Base-by-base conservation (phyloP, 768 basidiomycete genomes). In the Ramaria sp. region DNA sequence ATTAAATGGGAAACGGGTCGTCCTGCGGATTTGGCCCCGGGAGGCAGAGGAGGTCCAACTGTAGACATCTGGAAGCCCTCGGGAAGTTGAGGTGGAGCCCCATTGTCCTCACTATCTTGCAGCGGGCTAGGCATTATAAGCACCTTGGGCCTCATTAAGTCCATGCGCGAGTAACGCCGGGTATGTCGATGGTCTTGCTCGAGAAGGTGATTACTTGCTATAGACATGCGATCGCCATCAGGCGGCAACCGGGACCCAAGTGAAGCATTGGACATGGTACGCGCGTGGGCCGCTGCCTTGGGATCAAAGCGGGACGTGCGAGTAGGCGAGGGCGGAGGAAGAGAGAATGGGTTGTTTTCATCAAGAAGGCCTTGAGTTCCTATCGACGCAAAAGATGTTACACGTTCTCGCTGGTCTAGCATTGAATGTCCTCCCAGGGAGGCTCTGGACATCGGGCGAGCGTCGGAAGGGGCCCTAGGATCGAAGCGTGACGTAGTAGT, bases 121-220 rank as follows among this genome's bases (percentile, higher is more conserved):
- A 95, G 72, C 1, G 91, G 89, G 59, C 86, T 87, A 10, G 93
- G 93, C 93, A 96, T 95, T 60, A 96, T 82, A 46, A 96, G 82
- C n/a, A 92, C 78, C 68, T 92, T 92, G 1, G 93, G 93, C 20
- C 92, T 78, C 62, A 95, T 75, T 45, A 95, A 73, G 33, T 92
- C 88, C 57, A 85, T 62, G 12, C 86, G 86, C 10, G 88, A 90
- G 64, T 81, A 83, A 19, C 76, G 81, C 38, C 82, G 79, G 43
- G 83, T 78, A 51, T 72, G 74, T 54, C 63, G 61, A 62, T 66
- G 64, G 46, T 65, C 69, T 38, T 48, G 59, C 13, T 68, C 72
- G 52, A 63, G 41, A 39, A n/a, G 50, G 51, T 33, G 69, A 34
- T 70, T 72, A 49, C 74, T 74, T 67, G 72, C 69, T 31, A 74